Base-by-base conservation (phyloP, 345 rosid genomes). In the Raphanus raphanistrum region DNA sequence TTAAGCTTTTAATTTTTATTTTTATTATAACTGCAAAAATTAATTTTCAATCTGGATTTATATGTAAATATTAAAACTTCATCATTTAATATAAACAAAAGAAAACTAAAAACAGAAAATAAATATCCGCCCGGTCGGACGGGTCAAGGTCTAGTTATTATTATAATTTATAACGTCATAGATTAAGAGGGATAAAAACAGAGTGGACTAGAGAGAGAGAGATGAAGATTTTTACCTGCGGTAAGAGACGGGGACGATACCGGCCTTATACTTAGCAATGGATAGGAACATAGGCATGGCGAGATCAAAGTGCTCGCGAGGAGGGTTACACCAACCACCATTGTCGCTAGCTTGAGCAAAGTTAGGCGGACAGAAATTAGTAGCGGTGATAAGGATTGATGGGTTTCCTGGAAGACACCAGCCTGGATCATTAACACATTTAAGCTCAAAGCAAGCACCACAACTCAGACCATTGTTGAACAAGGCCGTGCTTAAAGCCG, bases 321-420 rank as follows among this genome's bases (percentile, higher is more conserved):
- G 94, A 65, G 94, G 94, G 75, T 90, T 90, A 69, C 94, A 90
- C 94, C 94, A 90, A 26, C 94, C 94, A 25, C 94, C 94, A 58
- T 85, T 73, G 71, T 88, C 90, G 43, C 76, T 86, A 27, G 94
- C 82, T 25, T 70, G 88, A 61, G 87, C 86, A 15, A 79, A 88
- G 78, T 90, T 90, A 0, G 94, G 89, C 4, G 92, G 94, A 69
- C 94, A 88, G 71, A 88, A 90, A 43, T 90, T 90, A 28, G 92
- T 88, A 0, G 92, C 90, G 0, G 94, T 90, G 32, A 90, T 67
- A 4, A 86, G 62, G 12, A 90, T 85, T 1, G 92, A 82, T 4
- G 91, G 93, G 73, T 77, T 78, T 2, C 94, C 90, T 0, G 89
- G 83, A 58, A 83, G 81, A 68, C 94, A 90, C 94, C 94, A 90